These are phyloP conservation scores for Poronia punctata DNA, from an alignment of 495 filamentous ascomycete species.

Conservation along the genomic window DNA sequence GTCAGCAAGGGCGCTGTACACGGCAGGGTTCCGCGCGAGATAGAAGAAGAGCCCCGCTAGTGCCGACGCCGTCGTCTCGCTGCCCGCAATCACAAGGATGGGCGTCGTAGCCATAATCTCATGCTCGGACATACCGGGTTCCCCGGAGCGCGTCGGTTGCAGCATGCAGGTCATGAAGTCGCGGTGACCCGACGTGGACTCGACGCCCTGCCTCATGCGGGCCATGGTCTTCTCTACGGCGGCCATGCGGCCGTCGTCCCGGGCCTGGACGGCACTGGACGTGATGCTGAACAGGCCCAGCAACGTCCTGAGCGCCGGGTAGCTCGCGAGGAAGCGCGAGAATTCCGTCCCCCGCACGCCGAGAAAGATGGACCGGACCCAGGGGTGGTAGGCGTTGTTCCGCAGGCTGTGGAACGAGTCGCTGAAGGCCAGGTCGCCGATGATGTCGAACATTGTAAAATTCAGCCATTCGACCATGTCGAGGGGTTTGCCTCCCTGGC, in stretches of 20 bases:
- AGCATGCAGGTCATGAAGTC: conserved; percentile 29
- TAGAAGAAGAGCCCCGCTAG: conserved; percentile 48
- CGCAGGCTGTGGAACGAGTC: conserved; percentile 48
- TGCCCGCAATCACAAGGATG: conserved; percentile 46
- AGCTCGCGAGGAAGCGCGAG: too few relatives aligned
- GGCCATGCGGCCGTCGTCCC: conserved; percentile 21
- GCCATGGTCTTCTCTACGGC: conserved; percentile 24
- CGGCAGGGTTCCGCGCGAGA: conserved; percentile 40
- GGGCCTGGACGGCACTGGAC: conserved; percentile 25
- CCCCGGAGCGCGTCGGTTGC: conserved; percentile 15
- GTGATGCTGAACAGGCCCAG: conserved; percentile 26
- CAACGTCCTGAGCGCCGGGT: conserved; percentile 20
- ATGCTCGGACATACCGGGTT: conserved; percentile 18
- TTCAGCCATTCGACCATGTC: conserved; percentile 52
- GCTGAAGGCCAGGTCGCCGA: conserved; percentile 54
- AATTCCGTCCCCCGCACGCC: too few relatives aligned
- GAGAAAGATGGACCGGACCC: conserved; percentile 17
- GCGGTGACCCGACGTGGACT: conserved; percentile 21
- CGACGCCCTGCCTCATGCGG: conserved; percentile 29
- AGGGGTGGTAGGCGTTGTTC: conserved; percentile 25
- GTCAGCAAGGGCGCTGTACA: conserved; percentile 35
- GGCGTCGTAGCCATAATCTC: conserved; percentile 36
- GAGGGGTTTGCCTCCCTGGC: conserved; percentile 21
- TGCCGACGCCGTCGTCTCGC: conserved; percentile 55
- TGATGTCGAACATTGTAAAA: conserved; percentile 56